Percentiles rank a stretch among this genome's conserved stretches.
Evolutionary conservation across 2,329 filamentous ascomycete genomes (phyloP).

Genomic region (Fusarium sp.): DNA sequence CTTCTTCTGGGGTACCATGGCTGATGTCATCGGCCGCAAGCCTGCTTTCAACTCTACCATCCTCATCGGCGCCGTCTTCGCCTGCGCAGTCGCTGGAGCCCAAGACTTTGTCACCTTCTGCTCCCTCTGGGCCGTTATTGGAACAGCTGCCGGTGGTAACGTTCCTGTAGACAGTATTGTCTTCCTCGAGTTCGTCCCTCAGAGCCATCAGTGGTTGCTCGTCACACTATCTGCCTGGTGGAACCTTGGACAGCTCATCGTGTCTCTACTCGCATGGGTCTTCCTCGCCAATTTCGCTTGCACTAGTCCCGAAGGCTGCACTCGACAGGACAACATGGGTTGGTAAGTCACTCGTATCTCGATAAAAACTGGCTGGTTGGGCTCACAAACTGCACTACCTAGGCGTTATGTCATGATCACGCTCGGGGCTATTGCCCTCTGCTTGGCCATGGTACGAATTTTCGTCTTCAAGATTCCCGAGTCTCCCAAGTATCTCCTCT

Average conservation of each 20-base stretch:
- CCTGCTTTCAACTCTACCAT: conserved; percentile 64
- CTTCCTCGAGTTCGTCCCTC: conserved; percentile 64
- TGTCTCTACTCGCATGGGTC: conserved; percentile 54
- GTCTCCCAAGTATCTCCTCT: conserved; percentile 32
- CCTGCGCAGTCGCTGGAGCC: conserved; percentile 69
- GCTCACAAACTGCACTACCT: neutral
- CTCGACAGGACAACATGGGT: conserved; percentile 60
- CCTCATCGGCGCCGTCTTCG: conserved; percentile 67
- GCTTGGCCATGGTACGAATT: conserved; percentile 7
- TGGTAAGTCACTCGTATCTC: conserved; percentile 49
- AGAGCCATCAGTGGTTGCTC: conserved; percentile 61
- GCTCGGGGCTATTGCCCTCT: conserved; percentile 22
- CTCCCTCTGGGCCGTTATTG: conserved; percentile 58
- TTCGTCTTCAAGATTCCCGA: conserved; percentile 26
- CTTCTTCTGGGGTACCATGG: conserved; percentile 61
- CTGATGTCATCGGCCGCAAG: conserved; percentile 59
- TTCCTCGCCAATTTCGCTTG: conserved; percentile 58
- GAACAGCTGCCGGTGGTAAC: conserved; percentile 61
- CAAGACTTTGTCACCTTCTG: conserved; percentile 73
- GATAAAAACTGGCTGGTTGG: too few relatives aligned
- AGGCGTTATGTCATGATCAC: conserved; percentile 17
- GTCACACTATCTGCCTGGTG: conserved; percentile 61
- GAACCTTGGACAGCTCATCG: conserved; percentile 64
- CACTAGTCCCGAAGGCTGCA: conserved; percentile 32
- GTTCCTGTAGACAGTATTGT: conserved; percentile 64